A percentile compares a stretch with the other conserved stretches of the same genome.
phyloP scores from a whole-genome alignment of 176 grass and related monocot species.

The Musa troglodytarum region DNA sequence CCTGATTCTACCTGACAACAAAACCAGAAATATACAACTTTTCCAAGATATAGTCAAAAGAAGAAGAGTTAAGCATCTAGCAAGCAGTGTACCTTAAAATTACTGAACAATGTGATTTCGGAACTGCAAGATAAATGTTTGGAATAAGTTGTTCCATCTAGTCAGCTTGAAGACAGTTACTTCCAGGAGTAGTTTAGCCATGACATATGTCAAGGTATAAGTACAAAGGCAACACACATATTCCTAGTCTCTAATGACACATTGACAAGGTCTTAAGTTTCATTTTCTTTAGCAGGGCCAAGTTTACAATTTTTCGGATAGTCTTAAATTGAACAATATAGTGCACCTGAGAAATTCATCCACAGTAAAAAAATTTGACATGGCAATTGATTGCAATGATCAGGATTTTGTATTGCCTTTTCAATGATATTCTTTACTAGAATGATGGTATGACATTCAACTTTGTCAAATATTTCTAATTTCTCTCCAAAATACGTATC shows the following conservation, averaged over 20 bases:
- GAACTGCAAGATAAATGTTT: not conserved
- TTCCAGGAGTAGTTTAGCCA: not conserved
- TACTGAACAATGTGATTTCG: not conserved
- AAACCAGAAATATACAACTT: not conserved
- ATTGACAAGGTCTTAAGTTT: not conserved
- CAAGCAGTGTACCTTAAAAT: not conserved
- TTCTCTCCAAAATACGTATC: too few species aligned
- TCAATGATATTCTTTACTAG: not conserved
- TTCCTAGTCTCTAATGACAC: not conserved
- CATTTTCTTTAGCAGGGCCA: not conserved
- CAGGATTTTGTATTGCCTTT: not conserved
- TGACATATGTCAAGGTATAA: not conserved
- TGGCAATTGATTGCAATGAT: not conserved
- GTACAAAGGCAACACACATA: not conserved
- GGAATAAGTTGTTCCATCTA: not conserved
- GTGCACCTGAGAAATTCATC: not conserved
- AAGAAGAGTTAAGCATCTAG: not conserved
- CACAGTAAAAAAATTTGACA: not conserved
- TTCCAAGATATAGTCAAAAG: not conserved
- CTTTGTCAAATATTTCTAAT: not conserved
- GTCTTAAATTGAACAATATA: not conserved
- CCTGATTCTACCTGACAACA: slow-evolving; percentile 77
- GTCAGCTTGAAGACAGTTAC: not conserved
- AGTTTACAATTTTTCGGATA: not conserved
- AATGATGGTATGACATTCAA: not conserved